Base-by-base conservation (phyloP, 1,139 yeast genomes). In the Blastobotrys buckinghamii region DNA sequence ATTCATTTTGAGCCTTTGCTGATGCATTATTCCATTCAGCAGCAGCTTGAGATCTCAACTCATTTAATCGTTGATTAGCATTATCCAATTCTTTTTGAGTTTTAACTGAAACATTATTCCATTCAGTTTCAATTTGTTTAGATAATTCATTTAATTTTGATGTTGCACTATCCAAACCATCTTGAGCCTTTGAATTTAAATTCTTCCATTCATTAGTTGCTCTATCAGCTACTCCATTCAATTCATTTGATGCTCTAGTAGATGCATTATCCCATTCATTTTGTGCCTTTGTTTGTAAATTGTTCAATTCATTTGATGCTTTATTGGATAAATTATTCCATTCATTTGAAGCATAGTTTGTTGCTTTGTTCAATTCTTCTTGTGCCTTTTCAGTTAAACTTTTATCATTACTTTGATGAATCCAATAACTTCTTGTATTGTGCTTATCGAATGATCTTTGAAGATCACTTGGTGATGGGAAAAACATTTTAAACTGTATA, bases 261-360 rank as follows among this genome's bases (percentile, higher is more conserved):
- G 82, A 62, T 47, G 86, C 75, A 59, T 97, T 97, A 48, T 97
- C 97, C 37, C 86, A 53, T 10, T 95, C 82, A 69, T 97, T 89
- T 42, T 95, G 82, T 44, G 79, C 77, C 69, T 78, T 90, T 70
- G 84, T 90, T 65, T 86, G 84, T 22, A 75, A 72, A 3, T 89
- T 74, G 69, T 77, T 84, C 47, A 84, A 71, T 56, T 72, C 70
- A 56, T 82, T 79, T 43, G 42, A 42, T 24, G 41, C 26, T 29
- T 61, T 22, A 22, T 22, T 22, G 4, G 24, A 5, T 22, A 22
- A 22, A 22, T 22, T 22, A 5, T 22, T 22, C 4, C 7, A 22
- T 22, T 22, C 24, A 22, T 22, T 22, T 22, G 24, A 5, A 22
- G 7, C 24, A 22, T 22, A 22, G 7, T 22, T 22, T 5, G 24